Evolutionary conservation across 2,329 filamentous ascomycete species (phyloP), one percentile per base, ranked within the genome.

Genomic region (Periconia sp.): DNA sequence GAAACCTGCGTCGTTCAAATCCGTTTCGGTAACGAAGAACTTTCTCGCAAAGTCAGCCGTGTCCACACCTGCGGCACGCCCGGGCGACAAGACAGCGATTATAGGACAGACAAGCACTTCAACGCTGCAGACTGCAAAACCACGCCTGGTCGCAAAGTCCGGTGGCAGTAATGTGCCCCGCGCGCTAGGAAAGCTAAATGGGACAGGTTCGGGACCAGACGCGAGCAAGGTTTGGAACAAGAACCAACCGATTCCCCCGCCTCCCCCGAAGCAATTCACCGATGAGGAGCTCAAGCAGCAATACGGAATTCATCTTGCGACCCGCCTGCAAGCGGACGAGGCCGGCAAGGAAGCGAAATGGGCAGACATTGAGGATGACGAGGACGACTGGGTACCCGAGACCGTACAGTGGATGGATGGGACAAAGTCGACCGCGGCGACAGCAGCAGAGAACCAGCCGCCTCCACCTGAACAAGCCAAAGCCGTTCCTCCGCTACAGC

Each of bases 301-400:
- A 65, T 91, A 89, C 69, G 89, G 89, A 22, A 94, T 94, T 59
- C 89, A 94, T 65, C 81, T 95, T 72, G 88, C 89, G 43, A 89
- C 81, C 57, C 85, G 89, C 56, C 74, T 94, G 43, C 86, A 89
- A 52, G 81, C 87, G 36, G 88, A 92, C 54, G 88, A 91, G 63
- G 62, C 57, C 17, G 82, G 83, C 44, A 88, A 88, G 46, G 87
- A 91, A 58, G 84, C 86, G 22, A 92, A 92, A 66, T 95, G 89
- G 89, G 89, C 89, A 17, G 89, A 95, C 62, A 92, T 92, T 47
- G 89, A 94, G 48, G 89, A 94, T 44, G 89, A 94, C 52, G 88
- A 92, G 59, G 89, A 94, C 25, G 88, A 92, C 61, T 92, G 89
- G 87, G 87, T 85, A 11, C 89, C 89, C 2, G 88, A 94, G 52